phyloP scores from a whole-genome alignment of 2,329 filamentous ascomycete species.

The Emmonsiellopsis sp. region DNA sequence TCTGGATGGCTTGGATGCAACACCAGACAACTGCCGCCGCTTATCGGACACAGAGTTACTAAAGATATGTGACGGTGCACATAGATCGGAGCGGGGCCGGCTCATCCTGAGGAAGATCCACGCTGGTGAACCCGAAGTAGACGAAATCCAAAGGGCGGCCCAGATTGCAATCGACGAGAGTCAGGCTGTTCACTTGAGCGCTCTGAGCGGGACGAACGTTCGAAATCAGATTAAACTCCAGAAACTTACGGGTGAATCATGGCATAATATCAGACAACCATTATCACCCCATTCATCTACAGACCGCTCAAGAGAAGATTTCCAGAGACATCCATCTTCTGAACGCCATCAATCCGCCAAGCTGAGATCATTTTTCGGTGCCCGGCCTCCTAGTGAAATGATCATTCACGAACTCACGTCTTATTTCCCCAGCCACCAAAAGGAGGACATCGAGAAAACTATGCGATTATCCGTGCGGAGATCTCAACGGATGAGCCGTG shows the following conservation, averaged over 20 bases:
- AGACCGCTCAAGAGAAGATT: slow-evolving; percentile 35
- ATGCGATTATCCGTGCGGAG: slow-evolving; percentile 85
- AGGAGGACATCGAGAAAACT: slow-evolving; percentile 91
- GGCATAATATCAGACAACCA: slow-evolving; percentile 76
- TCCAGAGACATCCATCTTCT: slow-evolving; percentile 28
- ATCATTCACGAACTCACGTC: slow-evolving; percentile 94
- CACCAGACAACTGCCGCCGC: slow-evolving; percentile 69
- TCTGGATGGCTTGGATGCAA: slow-evolving; percentile 72
- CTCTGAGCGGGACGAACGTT: slow-evolving; percentile 53
- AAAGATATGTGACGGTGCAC: slow-evolving; percentile 79
- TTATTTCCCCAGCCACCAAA: slow-evolving; percentile 92
- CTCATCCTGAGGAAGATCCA: slow-evolving; percentile 90
- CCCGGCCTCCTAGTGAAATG: slow-evolving; percentile 88
- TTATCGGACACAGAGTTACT: slow-evolving; percentile 81
- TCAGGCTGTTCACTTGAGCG: slow-evolving; percentile 59
- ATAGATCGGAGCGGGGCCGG: slow-evolving; percentile 76
- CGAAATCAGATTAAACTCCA: slow-evolving; percentile 80
- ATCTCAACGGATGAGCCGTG: slow-evolving; percentile 82
- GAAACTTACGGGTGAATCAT: slow-evolving; percentile 78
- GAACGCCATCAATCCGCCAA: slow-evolving; percentile 31
- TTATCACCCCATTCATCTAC: slow-evolving; percentile 59
- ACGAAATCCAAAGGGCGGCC: slow-evolving; percentile 78
- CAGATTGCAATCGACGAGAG: slow-evolving; percentile 83
- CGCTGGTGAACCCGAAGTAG: slow-evolving; percentile 74
- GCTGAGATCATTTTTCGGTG: slow-evolving; percentile 65